These are phyloP conservation scores for Stereum hirsutum DNA, from an alignment of 1,284 basidiomycete genomes.

Conservation along the genomic window DNA sequence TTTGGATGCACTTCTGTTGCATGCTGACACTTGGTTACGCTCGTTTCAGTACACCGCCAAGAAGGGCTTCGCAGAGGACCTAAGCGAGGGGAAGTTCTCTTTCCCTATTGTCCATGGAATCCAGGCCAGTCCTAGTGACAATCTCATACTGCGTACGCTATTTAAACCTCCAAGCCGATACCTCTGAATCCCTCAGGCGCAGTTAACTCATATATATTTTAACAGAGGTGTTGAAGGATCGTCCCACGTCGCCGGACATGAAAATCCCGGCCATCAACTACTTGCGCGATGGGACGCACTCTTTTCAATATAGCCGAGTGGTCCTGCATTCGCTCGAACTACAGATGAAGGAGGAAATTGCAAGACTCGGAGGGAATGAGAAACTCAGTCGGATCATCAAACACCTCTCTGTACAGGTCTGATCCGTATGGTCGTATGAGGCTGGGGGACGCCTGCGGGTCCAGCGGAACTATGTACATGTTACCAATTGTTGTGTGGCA, in stretches of 20 bases:
- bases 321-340: slow-evolving; percentile 49
- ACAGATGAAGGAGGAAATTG: slow-evolving; percentile 46
- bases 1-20: slow-evolving; percentile 22
- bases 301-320: slow-evolving; percentile 64
- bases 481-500: too few relatives aligned
- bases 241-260: slow-evolving; percentile 69
- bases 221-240: slow-evolving; percentile 80
- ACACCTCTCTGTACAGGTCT: too few relatives aligned
- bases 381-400: too few relatives aligned
- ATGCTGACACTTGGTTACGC: not conserved
- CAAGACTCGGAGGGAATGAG: slow-evolving; percentile 49
- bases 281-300: slow-evolving; percentile 55
- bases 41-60: slow-evolving; percentile 71
- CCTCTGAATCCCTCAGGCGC: not conserved
- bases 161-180: too few relatives aligned
- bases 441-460: too few relatives aligned
- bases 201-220: not conserved
- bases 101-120: slow-evolving; percentile 91
- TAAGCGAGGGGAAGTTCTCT: slow-evolving; percentile 96
- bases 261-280: slow-evolving; percentile 77
- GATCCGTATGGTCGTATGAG: too few relatives aligned
- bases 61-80: slow-evolving; percentile 92
- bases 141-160: slow-evolving; percentile 61
- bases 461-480: too few relatives aligned
- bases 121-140: slow-evolving; percentile 69